Percentiles rank a stretch among this genome's conserved stretches.
Evolutionary conservation across 768 basidiomycete species (phyloP).

Genomic region (Lanmaoa rubissima): DNA sequence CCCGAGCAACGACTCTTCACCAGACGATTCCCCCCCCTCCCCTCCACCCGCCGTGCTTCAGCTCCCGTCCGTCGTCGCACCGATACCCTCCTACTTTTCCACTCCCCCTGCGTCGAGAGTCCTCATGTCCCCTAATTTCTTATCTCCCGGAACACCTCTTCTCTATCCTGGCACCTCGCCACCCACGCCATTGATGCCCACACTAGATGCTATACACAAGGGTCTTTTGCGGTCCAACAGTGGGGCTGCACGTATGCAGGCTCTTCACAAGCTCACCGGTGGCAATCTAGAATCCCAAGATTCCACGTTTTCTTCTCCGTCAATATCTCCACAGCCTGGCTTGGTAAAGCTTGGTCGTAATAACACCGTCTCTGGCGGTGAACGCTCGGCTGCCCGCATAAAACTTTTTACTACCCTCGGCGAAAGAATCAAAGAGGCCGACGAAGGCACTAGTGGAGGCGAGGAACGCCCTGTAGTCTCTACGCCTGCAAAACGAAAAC

Average conservation of each 20-base stretch:
- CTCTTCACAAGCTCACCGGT: constrained; percentile 82
- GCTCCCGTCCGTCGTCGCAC: constrained; percentile 40
- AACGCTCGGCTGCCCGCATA: constrained; percentile 69
- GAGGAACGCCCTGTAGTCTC: constrained; percentile 48
- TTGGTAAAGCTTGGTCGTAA: constrained; percentile 55
- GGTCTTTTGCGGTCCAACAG: constrained; percentile 90
- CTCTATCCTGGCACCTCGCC: constrained; percentile 67
- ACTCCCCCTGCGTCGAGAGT: constrained; percentile 42
- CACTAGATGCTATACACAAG: constrained; percentile 74
- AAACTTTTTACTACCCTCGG: constrained; percentile 63
- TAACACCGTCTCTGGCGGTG: constrained; percentile 82
- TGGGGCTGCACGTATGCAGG: constrained; percentile 74
- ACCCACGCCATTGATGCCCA: constrained; percentile 61
- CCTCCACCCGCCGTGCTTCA: constrained; percentile 25
- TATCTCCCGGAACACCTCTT: constrained; percentile 52
- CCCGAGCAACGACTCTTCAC: constrained; percentile 67
- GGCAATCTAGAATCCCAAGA: constrained; percentile 62
- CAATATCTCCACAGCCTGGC: constrained; percentile 48
- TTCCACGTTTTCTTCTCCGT: constrained; percentile 47
- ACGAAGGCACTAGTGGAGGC: constrained; percentile 56
- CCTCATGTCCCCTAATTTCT: constrained; percentile 45
- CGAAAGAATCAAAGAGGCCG: constrained; percentile 57
- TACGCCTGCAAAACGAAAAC: constrained; percentile 51
- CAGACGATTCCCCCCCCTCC: constrained; percentile 48
- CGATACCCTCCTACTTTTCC: constrained; percentile 55